Evolutionary conservation across 1,139 yeast genomes (phyloP), one percentile per base, ranked within the genome.

Genomic region (Sugiyamaella sp.): DNA sequence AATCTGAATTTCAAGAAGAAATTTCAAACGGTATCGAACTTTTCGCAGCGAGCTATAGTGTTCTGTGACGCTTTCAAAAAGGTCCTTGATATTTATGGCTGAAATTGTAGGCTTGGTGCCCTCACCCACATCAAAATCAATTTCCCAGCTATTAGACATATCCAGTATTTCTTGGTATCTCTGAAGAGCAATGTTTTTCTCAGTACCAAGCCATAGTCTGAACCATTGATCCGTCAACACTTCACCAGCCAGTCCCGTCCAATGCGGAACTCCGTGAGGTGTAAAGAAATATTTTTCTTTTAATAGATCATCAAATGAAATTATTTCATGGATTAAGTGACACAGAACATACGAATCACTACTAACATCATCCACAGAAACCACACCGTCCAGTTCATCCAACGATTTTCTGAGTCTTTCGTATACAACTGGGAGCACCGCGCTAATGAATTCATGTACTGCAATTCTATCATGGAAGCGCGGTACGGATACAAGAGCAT

Each of bases 1-100:
- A 47, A 89, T 69, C 66, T 89, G 96, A 35, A 89, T 82, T 22
- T 81, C 82, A 8, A 88, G 80, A 24, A 88, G 80, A 54, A 85
- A 85, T 62, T 81, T 79, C 52, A 88, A 73, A 63, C 89, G 89
- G 63, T 80, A 85, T 54, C 81, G 81, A 40, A 81, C 80, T 22
- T 87, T 74, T 20, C 78, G 75, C 53, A 84, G 70, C 12, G 84
- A 75, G 40, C 76, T 71, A 63, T 84, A 86, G 59, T 84, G 86
- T 40, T 75, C 76, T 5, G 89, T 87, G 41, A 89, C 76, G 50
- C 84, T 84, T 57, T 85, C 85, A 35, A 90, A 73, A 32, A 90
- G 71, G 58, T 81, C 84, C 41, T 78, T 78, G 56, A 88, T 65
- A 53, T 84, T 82, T 48, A 80, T 73, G 0, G 93, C 81, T 0